A percentile compares a stretch with the other conserved stretches of the same genome.
These are phyloP conservation scores for Alternaria atra DNA, from an alignment of 2,329 filamentous ascomycete species.

Conservation along the genomic window DNA sequence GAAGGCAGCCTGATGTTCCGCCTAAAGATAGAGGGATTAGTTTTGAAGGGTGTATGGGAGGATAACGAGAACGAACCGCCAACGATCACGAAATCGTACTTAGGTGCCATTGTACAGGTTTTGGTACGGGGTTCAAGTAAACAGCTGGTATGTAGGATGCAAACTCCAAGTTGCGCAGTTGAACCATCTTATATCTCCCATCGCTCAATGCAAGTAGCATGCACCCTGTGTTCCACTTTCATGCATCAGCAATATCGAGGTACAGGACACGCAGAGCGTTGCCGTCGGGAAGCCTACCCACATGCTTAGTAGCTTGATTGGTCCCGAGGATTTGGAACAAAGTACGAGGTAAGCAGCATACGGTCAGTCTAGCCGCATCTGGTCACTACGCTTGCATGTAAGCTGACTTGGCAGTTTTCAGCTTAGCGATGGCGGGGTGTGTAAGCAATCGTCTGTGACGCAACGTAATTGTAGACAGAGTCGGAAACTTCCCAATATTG, in stretches of 20 bases:
- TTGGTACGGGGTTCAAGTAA: background rate
- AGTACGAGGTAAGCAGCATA: background rate
- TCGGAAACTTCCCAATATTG: too few relatives aligned
- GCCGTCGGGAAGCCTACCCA: background rate
- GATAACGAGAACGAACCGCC: constrained; percentile 40
- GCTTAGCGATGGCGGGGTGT: background rate
- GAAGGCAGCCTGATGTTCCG: constrained; percentile 67
- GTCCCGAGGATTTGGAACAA: background rate
- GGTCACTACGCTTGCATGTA: background rate
- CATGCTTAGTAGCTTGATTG: background rate
- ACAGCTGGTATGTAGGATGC: background rate
- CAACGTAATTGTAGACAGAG: too few relatives aligned
- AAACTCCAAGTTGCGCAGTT: background rate
- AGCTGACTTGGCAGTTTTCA: background rate
- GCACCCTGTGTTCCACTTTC: background rate
- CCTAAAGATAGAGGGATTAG: constrained; percentile 46
- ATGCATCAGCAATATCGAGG: background rate
- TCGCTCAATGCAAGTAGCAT: background rate
- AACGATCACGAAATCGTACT: constrained; percentile 54
- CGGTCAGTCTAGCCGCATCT: background rate
- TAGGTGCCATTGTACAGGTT: constrained; percentile 20
- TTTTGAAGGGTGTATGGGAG: background rate
- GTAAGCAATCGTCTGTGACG: background rate
- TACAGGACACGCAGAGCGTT: background rate
- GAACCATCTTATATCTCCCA: background rate